These are phyloP conservation scores for Massarina eburnea DNA, from an alignment of 2,329 filamentous ascomycete species.

Conservation along the genomic window DNA sequence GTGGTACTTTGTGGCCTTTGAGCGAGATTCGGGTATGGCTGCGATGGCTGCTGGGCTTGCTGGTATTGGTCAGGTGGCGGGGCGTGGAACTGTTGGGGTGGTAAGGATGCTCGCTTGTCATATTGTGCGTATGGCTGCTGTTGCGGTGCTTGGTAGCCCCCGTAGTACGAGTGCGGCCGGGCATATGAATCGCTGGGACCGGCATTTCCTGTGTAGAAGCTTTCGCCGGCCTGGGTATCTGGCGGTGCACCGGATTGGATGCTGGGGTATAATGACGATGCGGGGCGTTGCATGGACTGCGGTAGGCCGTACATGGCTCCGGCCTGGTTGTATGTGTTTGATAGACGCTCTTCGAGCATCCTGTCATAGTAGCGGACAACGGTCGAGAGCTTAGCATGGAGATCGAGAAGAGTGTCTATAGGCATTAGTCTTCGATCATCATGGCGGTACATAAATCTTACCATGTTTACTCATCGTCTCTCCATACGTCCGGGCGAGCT, in stretches of 20 bases:
- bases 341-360: conserved; percentile 94
- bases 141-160: conserved; percentile 43
- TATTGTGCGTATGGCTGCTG: conserved; percentile 34
- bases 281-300: conserved; percentile 43
- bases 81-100: conserved; percentile 27
- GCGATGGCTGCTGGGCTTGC: conserved; percentile 37
- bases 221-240: conserved; percentile 64
- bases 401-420: conserved; percentile 83
- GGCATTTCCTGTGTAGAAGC: conserved; percentile 74
- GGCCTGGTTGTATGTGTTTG: conserved; percentile 87
- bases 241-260: conserved; percentile 47
- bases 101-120: conserved; percentile 35
- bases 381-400: conserved; percentile 92
- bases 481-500: conserved; percentile 91
- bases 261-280: conserved; percentile 69
- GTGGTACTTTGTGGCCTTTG: conserved; percentile 27
- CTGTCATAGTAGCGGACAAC: conserved; percentile 97
- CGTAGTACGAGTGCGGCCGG: conserved; percentile 56
- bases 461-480: conserved; percentile 99
- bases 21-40: conserved; percentile 37
- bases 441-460: conserved; percentile 46
- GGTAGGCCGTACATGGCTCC: conserved; percentile 45
- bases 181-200: conserved; percentile 51
- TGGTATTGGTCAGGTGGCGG: conserved; percentile 36
- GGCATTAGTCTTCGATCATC: conserved; percentile 35